These are phyloP conservation scores for Mollisiaceae sp. DNA, from an alignment of 2,329 filamentous ascomycete species.

Conservation along the genomic window DNA sequence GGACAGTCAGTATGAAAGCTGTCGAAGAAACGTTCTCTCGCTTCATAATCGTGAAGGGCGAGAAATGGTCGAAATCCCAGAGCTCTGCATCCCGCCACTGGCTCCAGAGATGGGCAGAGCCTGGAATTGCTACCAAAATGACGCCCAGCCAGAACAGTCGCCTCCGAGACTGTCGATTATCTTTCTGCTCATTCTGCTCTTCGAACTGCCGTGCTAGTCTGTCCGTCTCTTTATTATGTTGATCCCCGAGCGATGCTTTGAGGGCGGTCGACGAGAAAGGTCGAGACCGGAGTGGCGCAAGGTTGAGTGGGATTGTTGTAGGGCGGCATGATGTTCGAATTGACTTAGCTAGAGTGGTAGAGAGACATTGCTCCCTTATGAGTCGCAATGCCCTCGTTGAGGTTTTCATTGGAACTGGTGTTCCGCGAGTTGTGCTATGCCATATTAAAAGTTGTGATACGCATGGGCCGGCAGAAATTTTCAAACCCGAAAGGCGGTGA, in stretches of 20 bases:
- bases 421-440: background rate
- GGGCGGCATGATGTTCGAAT: background rate
- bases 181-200: background rate
- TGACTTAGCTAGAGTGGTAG: background rate
- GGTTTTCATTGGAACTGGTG: background rate
- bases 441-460: background rate
- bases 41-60: slow-evolving; percentile 66
- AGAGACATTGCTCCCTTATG: background rate
- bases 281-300: background rate
- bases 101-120: background rate
- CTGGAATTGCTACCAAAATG: too few species aligned
- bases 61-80: slow-evolving; percentile 51
- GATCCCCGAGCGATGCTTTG: background rate
- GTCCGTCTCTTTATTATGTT: background rate
- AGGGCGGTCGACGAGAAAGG: slow-evolving; percentile 1
- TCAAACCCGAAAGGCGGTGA: background rate
- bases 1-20: slow-evolving; percentile 71
- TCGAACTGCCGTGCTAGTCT: background rate
- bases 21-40: slow-evolving; percentile 69
- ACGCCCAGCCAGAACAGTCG: background rate
- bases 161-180: background rate
- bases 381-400: background rate
- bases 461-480: background rate
- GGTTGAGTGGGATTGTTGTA: background rate
- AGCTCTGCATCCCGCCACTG: background rate